Percentiles rank a stretch among this genome's conserved stretches.
Conservation (phyloP, 2,329 filamentous ascomycete genomes). For the Aspergillus pseudonomiae region DNA sequence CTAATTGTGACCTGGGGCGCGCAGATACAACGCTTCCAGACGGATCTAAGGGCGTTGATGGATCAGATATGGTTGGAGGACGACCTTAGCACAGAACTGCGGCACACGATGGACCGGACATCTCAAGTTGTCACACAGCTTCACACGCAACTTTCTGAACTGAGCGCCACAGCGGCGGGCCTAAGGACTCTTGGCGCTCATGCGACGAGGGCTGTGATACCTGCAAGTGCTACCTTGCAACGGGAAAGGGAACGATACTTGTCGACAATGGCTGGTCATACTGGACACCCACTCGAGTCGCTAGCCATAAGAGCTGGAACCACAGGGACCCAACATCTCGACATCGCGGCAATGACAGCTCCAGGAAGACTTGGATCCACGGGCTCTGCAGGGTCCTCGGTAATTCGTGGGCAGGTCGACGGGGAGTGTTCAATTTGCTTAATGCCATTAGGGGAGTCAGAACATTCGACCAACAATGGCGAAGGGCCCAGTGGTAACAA, state of each 20-base stretch:
- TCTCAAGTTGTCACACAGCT: too few species aligned
- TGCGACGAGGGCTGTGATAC: too few species aligned
- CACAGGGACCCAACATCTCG: background rate
- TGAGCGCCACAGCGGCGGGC: too few species aligned
- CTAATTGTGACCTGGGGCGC: conserved; percentile 1
- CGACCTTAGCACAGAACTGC: background rate
- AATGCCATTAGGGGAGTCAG: background rate
- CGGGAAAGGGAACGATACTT: background rate
- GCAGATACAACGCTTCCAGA: background rate
- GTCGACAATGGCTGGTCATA: background rate
- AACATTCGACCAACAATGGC: background rate
- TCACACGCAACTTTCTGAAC: too few species aligned
- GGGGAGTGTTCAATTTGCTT: background rate
- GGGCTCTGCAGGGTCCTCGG: too few species aligned
- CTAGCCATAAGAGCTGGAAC: background rate
- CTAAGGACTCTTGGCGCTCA: too few species aligned
- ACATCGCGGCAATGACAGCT: background rate
- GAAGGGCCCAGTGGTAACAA: background rate
- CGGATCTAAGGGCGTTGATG: too few species aligned
- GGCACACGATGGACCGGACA: background rate
- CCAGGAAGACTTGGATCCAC: too few species aligned
- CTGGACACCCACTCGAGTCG: background rate
- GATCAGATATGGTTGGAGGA: background rate
- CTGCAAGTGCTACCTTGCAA: too few species aligned
- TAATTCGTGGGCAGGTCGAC: background rate